Base-by-base conservation (phyloP, 345 rosid genomes). In the Microthlaspi erraticum region DNA sequence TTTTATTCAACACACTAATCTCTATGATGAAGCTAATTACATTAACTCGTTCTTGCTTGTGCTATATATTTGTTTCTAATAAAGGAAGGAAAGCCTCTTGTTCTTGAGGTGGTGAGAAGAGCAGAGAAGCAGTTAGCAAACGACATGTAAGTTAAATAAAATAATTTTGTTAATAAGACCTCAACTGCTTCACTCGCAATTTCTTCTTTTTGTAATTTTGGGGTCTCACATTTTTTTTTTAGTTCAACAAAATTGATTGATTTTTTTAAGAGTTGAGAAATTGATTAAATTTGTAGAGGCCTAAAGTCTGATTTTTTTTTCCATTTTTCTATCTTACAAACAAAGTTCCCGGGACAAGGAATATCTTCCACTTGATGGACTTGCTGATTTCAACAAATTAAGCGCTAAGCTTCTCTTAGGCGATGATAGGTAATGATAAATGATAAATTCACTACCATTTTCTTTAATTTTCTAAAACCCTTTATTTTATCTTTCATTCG, bases 51-150 rank as follows among this genome's bases (percentile, higher is more conserved):
- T 26, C 56, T 48, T 11, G 44, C 16, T 39, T 41, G 70, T 46
- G 2, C 14, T 10, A 0, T 7, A 26, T 14, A 8, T 66, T 39
- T 42, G n/a, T n/a, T 5, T 32, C 36, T 55, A 8, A 33, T 31
- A 39, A 84, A 90, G 98, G 96, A 93, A 86, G 96, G 96, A 73
- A 88, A 87, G 51, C 92, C 97, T 58, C 79, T 87, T 6, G 88
- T 90, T 76, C 75, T 88, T 41, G 82, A 83, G 48, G 93, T 86
- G 1, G 96, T 90, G 49, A 82, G 93, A 63, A 74, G 81, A 68
- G 98, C 96, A 6, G 98, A 90, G 81, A 92, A 87, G 59, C 77
- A 65, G 17, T 86, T 90, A 48, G 88, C 86, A 38, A 88, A 79
- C 65, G 92, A 93, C 70, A 8, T 32, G 98, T 86, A 76, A 84